These are phyloP conservation scores for Leccinum huronense DNA, from an alignment of 1,284 basidiomycete genomes.

Conservation along the genomic window DNA sequence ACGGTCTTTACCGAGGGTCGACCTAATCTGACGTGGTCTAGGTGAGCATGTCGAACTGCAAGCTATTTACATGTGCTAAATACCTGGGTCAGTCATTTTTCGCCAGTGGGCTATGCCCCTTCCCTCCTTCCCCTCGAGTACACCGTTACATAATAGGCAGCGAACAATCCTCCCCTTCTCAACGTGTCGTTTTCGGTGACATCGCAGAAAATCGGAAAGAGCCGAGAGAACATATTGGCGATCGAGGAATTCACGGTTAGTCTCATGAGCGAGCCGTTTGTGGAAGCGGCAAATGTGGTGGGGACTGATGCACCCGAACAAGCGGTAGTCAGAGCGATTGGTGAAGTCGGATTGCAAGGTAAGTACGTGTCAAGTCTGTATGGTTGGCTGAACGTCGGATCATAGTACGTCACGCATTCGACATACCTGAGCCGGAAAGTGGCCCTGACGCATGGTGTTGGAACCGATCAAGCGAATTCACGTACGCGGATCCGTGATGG, in stretches of 20 bases:
- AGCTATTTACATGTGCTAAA: slow-evolving; percentile 4
- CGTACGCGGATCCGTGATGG: slow-evolving; percentile 53
- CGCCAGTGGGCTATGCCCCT: slow-evolving; percentile 37
- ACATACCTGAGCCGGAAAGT: slow-evolving; percentile 47
- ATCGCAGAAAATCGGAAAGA: slow-evolving; percentile 52
- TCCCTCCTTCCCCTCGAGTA: slow-evolving; percentile 2
- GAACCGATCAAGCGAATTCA: slow-evolving; percentile 67
- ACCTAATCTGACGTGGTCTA: slow-evolving; percentile 69
- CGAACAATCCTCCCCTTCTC: slow-evolving; percentile 65
- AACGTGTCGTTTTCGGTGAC: slow-evolving; percentile 57
- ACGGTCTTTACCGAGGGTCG: slow-evolving; percentile 54
- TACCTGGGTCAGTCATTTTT: slow-evolving; percentile 49
- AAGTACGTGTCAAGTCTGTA: slow-evolving; percentile 16
- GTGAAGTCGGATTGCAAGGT: slow-evolving; percentile 74
- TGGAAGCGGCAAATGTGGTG: slow-evolving; percentile 70
- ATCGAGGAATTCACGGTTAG: slow-evolving; percentile 74
- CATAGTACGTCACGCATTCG: slow-evolving; percentile 52
- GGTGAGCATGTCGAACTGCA: slow-evolving; percentile 33
- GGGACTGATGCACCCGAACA: slow-evolving; percentile 65
- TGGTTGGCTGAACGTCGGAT: slow-evolving; percentile 9
- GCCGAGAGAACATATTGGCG: slow-evolving; percentile 62
- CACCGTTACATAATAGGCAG: slow-evolving; percentile 44
- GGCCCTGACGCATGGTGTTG: slow-evolving; percentile 57
- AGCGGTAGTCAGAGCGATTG: slow-evolving; percentile 39
- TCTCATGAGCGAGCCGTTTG: slow-evolving; percentile 73